Evolutionary conservation across 495 filamentous ascomycete species (phyloP).

Genomic region (Aspergillus asperescens): DNA sequence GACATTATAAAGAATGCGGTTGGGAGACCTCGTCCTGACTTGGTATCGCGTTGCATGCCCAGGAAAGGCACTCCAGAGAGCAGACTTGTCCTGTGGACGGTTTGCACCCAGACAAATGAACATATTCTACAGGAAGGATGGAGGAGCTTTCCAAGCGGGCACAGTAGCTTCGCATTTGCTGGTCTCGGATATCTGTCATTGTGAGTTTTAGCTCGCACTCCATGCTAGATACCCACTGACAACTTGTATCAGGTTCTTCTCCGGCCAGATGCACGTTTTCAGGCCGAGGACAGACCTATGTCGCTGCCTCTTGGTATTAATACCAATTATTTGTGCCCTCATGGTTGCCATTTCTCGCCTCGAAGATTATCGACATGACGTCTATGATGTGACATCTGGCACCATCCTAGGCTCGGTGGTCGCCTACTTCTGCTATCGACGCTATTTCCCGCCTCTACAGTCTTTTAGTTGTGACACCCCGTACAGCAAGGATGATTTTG

Average conservation of each 20-base stretch:
- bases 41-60: constrained; percentile 84
- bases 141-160: constrained; percentile 87
- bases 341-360: constrained; percentile 87
- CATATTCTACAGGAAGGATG: constrained; percentile 87
- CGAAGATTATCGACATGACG: constrained; percentile 93
- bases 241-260: constrained; percentile 51
- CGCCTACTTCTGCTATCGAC: constrained; percentile 77
- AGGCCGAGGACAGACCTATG: constrained; percentile 67
- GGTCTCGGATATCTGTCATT: constrained; percentile 79
- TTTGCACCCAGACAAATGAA: constrained; percentile 74
- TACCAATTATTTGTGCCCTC: constrained; percentile 72
- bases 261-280: constrained; percentile 74
- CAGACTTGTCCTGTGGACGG: constrained; percentile 62
- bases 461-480: constrained; percentile 49
- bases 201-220: constrained; percentile 22
- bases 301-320: constrained; percentile 50
- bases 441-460: constrained; percentile 56
- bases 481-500: constrained; percentile 42
- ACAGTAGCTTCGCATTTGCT: constrained; percentile 78
- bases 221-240: background rate
- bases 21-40: constrained; percentile 83
- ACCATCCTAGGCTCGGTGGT: constrained; percentile 66
- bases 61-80: constrained; percentile 56
- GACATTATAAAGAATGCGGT: constrained; percentile 90
- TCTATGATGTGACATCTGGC: constrained; percentile 82